Conservation (phyloP, 2,329 filamentous ascomycete genomes). For the Aquanectria penicillioides region DNA sequence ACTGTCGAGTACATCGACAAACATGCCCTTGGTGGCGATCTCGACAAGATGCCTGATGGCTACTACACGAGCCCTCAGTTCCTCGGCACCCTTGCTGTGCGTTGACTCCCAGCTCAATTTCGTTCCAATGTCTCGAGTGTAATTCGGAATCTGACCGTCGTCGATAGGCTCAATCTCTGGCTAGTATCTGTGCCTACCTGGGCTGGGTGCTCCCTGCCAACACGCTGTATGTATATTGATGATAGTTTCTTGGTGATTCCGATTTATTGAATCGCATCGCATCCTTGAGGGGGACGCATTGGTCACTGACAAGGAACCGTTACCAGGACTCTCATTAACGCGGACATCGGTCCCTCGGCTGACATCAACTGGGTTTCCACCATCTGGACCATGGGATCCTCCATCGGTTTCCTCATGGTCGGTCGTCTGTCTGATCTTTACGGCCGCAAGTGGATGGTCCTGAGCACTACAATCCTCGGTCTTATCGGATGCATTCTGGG, state of each 20-base stretch:
- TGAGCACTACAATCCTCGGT: conserved; percentile 45
- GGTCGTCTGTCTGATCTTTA: conserved; percentile 56
- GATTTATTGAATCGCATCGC: no score
- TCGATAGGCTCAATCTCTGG: conserved; percentile 45
- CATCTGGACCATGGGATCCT: conserved; percentile 51
- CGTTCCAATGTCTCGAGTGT: not conserved
- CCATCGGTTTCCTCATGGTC: conserved; percentile 52
- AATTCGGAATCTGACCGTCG: not conserved
- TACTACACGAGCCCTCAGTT: conserved; percentile 54
- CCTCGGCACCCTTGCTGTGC: conserved; percentile 51
- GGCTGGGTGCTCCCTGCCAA: conserved; percentile 50
- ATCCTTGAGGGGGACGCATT: not conserved
- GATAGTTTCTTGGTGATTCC: no score
- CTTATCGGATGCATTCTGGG: conserved; percentile 53
- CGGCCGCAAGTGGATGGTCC: conserved; percentile 53
- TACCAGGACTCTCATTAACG: conserved; percentile 43
- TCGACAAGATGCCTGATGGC: conserved; percentile 51
- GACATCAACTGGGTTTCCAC: conserved; percentile 48
- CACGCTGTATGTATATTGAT: conserved; percentile 41
- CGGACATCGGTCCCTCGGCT: conserved; percentile 44
- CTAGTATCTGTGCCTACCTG: conserved; percentile 47
- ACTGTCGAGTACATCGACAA: conserved; percentile 53
- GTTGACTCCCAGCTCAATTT: no score
- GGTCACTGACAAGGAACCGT: not conserved
- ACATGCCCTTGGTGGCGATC: conserved; percentile 53